These are phyloP conservation scores for Monosporascus sp. DNA, from an alignment of 2,329 filamentous ascomycete species.

Conservation along the genomic window DNA sequence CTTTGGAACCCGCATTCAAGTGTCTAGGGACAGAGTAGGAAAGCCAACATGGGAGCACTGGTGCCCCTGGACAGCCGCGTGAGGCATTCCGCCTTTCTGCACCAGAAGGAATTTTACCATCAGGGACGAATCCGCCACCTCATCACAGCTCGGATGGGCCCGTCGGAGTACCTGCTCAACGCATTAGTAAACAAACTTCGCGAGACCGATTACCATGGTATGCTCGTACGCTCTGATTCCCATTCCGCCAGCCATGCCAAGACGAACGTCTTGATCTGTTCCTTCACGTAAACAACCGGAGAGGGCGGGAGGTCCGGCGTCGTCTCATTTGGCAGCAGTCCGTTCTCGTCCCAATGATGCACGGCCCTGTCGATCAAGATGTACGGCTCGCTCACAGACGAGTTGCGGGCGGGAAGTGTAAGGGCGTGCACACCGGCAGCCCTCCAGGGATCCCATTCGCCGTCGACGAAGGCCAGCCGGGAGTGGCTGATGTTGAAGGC, in stretches of 20 bases:
- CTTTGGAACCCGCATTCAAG: too few species aligned
- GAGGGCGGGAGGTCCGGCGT: conserved; percentile 51
- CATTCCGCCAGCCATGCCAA: conserved; percentile 61
- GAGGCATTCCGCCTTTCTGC: too few species aligned
- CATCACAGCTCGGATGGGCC: too few species aligned
- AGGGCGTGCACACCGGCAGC: conserved; percentile 66
- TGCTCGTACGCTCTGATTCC: background rate
- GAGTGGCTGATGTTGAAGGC: conserved; percentile 68
- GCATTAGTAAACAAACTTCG: background rate
- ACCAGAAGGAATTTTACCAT: too few species aligned
- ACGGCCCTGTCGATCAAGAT: conserved; percentile 69
- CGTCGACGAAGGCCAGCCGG: conserved; percentile 72
- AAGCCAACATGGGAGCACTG: too few species aligned
- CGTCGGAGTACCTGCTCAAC: background rate
- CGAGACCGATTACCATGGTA: background rate
- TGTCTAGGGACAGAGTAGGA: too few species aligned
- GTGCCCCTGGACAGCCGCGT: too few species aligned
- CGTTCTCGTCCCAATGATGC: conserved; percentile 78
- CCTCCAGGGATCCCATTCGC: conserved; percentile 75
- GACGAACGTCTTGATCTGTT: conserved; percentile 56
- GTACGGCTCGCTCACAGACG: conserved; percentile 62
- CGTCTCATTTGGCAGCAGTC: conserved; percentile 59
- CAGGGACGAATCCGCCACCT: too few species aligned
- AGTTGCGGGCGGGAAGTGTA: conserved; percentile 50
- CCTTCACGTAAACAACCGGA: conserved; percentile 54